A percentile compares a stretch with the other conserved stretches of the same genome.
These are phyloP conservation scores for Drosera capensis DNA, from an alignment of 148 eudicot genomes.

Conservation along the genomic window DNA sequence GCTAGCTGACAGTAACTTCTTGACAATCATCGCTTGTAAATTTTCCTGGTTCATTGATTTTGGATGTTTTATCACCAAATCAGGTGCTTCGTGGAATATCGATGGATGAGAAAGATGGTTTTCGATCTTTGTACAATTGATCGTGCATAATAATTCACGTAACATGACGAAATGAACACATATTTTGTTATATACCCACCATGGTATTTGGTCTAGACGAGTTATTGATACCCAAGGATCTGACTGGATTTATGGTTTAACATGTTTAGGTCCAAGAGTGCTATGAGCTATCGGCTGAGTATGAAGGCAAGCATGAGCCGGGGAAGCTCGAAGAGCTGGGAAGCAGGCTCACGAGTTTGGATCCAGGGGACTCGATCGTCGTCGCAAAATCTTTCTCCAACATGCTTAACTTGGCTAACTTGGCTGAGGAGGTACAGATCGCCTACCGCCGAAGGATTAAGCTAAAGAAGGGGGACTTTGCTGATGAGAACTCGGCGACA, in stretches of 20 bases:
- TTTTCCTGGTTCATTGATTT: too few species aligned
- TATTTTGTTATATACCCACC: too few species aligned
- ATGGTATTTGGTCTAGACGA: too few species aligned
- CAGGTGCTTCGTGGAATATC: too few species aligned
- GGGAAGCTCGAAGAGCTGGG: slow-evolving; percentile 91
- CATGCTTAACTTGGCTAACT: slow-evolving; percentile 94
- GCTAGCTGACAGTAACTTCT: too few species aligned
- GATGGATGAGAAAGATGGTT: too few species aligned
- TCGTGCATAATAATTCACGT: too few species aligned
- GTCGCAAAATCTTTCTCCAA: slow-evolving; percentile 80
- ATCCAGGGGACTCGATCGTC: slow-evolving; percentile 87
- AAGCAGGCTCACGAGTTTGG: slow-evolving; percentile 69
- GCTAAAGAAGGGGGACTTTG: slow-evolving; percentile 74
- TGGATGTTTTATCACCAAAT: too few species aligned
- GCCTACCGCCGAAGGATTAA: slow-evolving; percentile 71
- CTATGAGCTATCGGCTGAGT: slow-evolving; percentile 90
- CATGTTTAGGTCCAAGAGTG: slow-evolving; percentile 76
- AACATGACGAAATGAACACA: too few species aligned
- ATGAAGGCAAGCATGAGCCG: slow-evolving; percentile 66
- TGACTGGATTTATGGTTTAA: neutral
- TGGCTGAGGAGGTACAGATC: slow-evolving; percentile 94
- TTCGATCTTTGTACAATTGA: too few species aligned
- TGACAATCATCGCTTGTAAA: too few species aligned
- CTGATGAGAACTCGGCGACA: slow-evolving; percentile 69
- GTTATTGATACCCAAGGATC: too few species aligned